phyloP scores from a whole-genome alignment of 2,329 filamentous ascomycete species.

The Colletotrichum somersetense region DNA sequence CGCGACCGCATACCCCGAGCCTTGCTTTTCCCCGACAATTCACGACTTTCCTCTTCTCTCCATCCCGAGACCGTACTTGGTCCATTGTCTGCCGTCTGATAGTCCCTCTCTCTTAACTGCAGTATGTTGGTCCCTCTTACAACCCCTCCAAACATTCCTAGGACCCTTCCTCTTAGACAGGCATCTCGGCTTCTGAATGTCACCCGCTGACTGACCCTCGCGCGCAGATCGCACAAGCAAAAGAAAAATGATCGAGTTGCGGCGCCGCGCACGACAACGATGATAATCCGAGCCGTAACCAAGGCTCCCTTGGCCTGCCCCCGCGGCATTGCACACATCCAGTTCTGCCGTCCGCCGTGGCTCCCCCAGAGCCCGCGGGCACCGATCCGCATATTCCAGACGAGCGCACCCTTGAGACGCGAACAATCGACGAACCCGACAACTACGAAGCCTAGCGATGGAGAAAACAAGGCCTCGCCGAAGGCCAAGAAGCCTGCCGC shows the following conservation, averaged over 20 bases:
- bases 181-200: constrained; percentile 7
- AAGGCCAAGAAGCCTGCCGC: constrained; percentile 37
- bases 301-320: constrained; percentile 39
- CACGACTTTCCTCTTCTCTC: background rate
- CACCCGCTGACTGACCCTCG: constrained; percentile 15
- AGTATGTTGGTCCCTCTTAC: constrained; percentile 11
- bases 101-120: background rate
- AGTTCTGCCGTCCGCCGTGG: constrained; percentile 34
- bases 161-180: background rate
- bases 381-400: constrained; percentile 42
- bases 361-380: constrained; percentile 37
- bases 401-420: constrained; percentile 34
- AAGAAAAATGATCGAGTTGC: constrained; percentile 37
- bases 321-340: constrained; percentile 26
- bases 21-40: background rate
- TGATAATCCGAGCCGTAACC: constrained; percentile 40
- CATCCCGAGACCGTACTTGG: background rate
- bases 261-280: constrained; percentile 38
- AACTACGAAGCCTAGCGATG: constrained; percentile 17
- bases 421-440: constrained; percentile 20
- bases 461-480: background rate
- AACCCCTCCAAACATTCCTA: background rate
- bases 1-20: background rate
- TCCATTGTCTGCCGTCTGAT: background rate
- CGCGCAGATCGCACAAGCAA: constrained; percentile 9